phyloP scores from a whole-genome alignment of 305 asterid species.

The Solanum aculeatissimum region DNA sequence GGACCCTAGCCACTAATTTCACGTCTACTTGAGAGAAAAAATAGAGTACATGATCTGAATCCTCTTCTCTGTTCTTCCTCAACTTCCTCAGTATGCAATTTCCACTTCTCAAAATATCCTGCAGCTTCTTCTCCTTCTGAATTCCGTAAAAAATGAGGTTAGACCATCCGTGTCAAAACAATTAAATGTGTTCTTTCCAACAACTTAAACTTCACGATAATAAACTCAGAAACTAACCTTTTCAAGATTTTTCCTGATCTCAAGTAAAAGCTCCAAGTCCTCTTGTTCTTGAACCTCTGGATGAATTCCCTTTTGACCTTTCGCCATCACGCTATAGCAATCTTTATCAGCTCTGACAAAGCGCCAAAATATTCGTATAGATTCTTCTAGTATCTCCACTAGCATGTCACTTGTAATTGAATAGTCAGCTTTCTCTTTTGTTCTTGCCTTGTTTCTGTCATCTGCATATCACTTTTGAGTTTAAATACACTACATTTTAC shows the following conservation, averaged over 20 bases:
- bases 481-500: background rate
- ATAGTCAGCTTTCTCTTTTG: conserved; percentile 28
- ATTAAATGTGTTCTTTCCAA: background rate
- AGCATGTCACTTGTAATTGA: conserved; percentile 52
- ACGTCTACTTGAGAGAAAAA: conserved; percentile 78
- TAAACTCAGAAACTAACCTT: conserved; percentile 31
- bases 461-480: conserved; percentile 24
- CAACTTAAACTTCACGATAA: background rate
- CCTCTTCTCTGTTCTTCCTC: conserved; percentile 36
- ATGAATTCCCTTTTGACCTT: conserved; percentile 21
- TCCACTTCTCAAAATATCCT: conserved; percentile 53
- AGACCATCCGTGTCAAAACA: background rate
- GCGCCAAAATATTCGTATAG: conserved; percentile 79
- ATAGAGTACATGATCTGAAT: conserved; percentile 58
- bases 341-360: conserved; percentile 75
- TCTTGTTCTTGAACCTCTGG: conserved; percentile 32
- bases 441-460: conserved; percentile 43
- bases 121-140: conserved; percentile 88
- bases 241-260: conserved; percentile 41
- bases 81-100: conserved; percentile 61
- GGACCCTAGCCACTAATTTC: conserved; percentile 72
- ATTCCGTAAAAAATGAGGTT: background rate
- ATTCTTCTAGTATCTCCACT: conserved; percentile 83
- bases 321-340: conserved; percentile 18
- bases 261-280: conserved; percentile 41